Percentiles rank a stretch among this genome's conserved stretches.
These are phyloP conservation scores for Kodamaea sagamina DNA, from an alignment of 805 yeast genomes.

Conservation along the genomic window DNA sequence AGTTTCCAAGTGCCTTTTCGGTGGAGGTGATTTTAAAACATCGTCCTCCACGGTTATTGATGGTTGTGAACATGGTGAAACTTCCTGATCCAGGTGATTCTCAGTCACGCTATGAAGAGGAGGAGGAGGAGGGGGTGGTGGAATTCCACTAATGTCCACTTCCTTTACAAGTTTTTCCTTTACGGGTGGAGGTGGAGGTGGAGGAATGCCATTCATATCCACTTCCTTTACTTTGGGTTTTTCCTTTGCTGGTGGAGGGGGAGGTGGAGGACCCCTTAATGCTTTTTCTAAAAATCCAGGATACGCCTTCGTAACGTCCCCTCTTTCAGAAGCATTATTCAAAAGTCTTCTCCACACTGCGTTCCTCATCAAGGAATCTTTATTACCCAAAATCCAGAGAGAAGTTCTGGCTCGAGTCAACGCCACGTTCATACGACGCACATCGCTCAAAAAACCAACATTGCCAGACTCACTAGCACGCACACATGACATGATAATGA, in stretches of 20 bases:
- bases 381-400: conserved; percentile 88
- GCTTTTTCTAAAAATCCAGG: conserved; percentile 35
- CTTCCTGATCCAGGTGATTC: too few relatives aligned
- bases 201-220: neutral
- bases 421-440: conserved; percentile 96
- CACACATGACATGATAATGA: conserved; percentile 92
- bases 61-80: too few relatives aligned
- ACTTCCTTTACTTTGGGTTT: neutral
- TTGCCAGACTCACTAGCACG: conserved; percentile 70
- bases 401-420: conserved; percentile 91
- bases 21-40: too few relatives aligned
- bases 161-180: neutral
- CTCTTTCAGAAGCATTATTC: conserved; percentile 60
- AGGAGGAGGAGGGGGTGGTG: neutral
- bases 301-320: conserved; percentile 30
- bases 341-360: conserved; percentile 74
- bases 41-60: too few relatives aligned
- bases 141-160: neutral
- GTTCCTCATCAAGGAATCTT: conserved; percentile 61
- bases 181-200: conserved; percentile 1
- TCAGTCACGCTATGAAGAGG: too few relatives aligned
- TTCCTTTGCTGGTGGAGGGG: neutral
- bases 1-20: too few relatives aligned
- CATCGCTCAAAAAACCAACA: conserved; percentile 89
- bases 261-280: neutral